Percentiles rank a stretch among this genome's conserved stretches.
Conservation (phyloP, 805 yeast genomes). For the Aciculoconidium aculeatum region DNA sequence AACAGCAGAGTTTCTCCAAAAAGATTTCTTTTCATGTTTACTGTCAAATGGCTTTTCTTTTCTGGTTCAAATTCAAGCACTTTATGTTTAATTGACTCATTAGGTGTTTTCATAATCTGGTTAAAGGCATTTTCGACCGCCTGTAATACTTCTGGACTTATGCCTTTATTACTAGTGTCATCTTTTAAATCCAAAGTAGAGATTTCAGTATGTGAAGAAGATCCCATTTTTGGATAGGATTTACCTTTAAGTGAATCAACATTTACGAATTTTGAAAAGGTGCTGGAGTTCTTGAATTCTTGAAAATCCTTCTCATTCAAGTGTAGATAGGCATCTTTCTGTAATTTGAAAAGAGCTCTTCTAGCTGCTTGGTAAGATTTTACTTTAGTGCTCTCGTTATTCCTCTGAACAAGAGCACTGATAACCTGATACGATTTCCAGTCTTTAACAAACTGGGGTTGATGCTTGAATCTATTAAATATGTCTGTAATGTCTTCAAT, state of each 20-base stretch:
- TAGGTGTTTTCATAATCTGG: conserved; percentile 42
- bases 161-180: conserved; percentile 15
- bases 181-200: too few species aligned
- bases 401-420: too few species aligned
- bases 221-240: conserved; percentile 1
- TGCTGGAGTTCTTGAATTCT: conserved; percentile 54
- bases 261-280: conserved; percentile 37
- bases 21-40: conserved; percentile 11
- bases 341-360: conserved; percentile 52
- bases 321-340: conserved; percentile 43
- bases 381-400: conserved; percentile 1
- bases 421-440: too few species aligned
- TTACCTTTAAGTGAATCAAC: conserved; percentile 2
- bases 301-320: conserved; percentile 50
- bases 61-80: conserved; percentile 1
- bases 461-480: conserved; percentile 39
- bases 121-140: conserved; percentile 68
- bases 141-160: conserved; percentile 42
- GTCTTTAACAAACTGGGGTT: conserved; percentile 8
- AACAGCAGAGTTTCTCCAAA: conserved; percentile 24
- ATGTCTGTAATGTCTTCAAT: conserved; percentile 50
- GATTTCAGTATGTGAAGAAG: conserved; percentile 1
- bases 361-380: conserved; percentile 49
- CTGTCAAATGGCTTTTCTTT: conserved; percentile 5
- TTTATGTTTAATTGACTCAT: conserved; percentile 1